These are phyloP conservation scores for Brassica juncea DNA, from an alignment of 345 rosid species.

Conservation along the genomic window DNA sequence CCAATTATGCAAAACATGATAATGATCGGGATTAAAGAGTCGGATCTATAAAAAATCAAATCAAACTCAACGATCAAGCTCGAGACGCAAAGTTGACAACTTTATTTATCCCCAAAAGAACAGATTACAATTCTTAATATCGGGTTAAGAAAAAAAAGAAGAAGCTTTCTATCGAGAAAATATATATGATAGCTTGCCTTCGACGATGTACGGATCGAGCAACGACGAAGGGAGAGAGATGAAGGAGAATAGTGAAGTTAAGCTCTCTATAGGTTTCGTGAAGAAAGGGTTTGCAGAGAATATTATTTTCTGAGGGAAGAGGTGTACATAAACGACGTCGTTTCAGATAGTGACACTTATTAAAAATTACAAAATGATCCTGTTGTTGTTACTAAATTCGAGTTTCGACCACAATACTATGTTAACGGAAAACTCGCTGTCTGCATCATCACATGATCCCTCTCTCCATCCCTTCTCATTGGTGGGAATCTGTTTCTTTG, in stretches of 20 bases:
- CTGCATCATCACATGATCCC: no score
- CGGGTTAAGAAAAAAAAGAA: background rate
- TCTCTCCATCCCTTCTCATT: no score
- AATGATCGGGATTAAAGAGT: background rate
- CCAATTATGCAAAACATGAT: background rate
- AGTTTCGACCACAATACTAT: no score
- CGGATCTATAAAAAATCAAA: background rate
- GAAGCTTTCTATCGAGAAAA: background rate
- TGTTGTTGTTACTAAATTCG: no score
- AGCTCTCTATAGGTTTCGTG: no score
- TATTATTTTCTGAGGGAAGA: no score
- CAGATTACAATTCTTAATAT: background rate
- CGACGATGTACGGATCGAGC: constrained; percentile 20
- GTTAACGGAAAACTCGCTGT: no score
- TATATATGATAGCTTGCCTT: background rate
- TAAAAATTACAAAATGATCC: no score
- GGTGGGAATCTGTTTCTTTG: no score
- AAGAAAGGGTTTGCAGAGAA: no score
- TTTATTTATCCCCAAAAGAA: background rate
- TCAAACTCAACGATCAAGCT: background rate
- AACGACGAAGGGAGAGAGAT: constrained; percentile 13
- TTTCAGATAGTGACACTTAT: no score
- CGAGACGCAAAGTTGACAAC: background rate
- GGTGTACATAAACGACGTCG: no score
- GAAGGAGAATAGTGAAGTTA: constrained; percentile 1